phyloP scores from a whole-genome alignment of 2,329 filamentous ascomycete genomes.

The Aureobasidium leucospermi region DNA sequence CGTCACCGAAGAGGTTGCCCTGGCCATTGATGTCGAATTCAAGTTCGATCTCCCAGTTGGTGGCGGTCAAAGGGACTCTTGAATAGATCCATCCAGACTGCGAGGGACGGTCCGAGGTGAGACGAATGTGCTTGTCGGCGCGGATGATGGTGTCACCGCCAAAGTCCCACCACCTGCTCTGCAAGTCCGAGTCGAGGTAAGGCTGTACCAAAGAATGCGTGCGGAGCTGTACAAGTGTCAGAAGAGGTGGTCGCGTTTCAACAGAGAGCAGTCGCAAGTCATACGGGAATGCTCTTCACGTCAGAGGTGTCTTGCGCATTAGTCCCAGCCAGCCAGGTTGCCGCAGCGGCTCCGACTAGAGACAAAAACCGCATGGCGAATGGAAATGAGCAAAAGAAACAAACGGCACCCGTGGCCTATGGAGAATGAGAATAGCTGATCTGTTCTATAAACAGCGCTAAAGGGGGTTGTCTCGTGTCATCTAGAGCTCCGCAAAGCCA shows the following conservation, averaged over 20 bases:
- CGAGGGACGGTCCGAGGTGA: slow-evolving; percentile 84
- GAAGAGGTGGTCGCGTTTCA: background rate
- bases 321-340: slow-evolving; percentile 22
- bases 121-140: slow-evolving; percentile 74
- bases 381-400: background rate
- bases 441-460: background rate
- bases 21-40: slow-evolving; percentile 91
- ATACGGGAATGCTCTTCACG: slow-evolving; percentile 26
- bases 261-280: background rate
- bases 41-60: slow-evolving; percentile 96
- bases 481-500: slow-evolving; percentile 6
- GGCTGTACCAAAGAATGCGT: slow-evolving; percentile 52
- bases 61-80: slow-evolving; percentile 86
- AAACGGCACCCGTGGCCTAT: background rate
- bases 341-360: slow-evolving; percentile 22
- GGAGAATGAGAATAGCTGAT: background rate
- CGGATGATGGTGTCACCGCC: slow-evolving; percentile 86
- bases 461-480: slow-evolving; percentile 6
- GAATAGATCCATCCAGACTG: slow-evolving; percentile 93
- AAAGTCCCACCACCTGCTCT: slow-evolving; percentile 98
- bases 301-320: slow-evolving; percentile 22
- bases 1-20: slow-evolving; percentile 87
- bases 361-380: slow-evolving; percentile 11
- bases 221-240: slow-evolving; percentile 20
- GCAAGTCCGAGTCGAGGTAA: slow-evolving; percentile 96